Percentiles rank a stretch among this genome's conserved stretches.
Conservation (phyloP, 2,329 filamentous ascomycete genomes). For the Chaetomium globosum region DNA sequence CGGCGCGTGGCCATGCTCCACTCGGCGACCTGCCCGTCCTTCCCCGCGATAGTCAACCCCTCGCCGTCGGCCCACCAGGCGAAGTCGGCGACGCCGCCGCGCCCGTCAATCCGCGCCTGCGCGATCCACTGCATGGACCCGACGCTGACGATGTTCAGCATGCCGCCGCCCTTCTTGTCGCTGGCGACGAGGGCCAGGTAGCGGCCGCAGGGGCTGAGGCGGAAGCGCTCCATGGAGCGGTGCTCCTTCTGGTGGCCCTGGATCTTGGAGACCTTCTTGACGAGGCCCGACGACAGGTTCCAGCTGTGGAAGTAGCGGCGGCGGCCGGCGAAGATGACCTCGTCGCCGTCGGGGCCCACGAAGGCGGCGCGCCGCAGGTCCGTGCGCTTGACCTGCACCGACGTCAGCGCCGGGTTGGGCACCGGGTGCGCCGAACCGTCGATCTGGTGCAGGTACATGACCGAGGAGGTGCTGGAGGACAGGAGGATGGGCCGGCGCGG, state of each 20-base stretch:
- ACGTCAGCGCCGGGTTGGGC: slow-evolving; percentile 87
- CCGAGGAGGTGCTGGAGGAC: slow-evolving; percentile 82
- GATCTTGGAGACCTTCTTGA: slow-evolving; percentile 79
- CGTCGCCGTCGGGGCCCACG: slow-evolving; percentile 69
- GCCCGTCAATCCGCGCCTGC: slow-evolving; percentile 78
- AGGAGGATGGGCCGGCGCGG: slow-evolving; percentile 84
- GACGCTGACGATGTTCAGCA: slow-evolving; percentile 82
- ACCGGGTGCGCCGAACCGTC: slow-evolving; percentile 72
- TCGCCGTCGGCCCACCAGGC: slow-evolving; percentile 87
- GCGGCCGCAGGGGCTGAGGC: slow-evolving; percentile 79
- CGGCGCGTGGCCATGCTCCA: slow-evolving; percentile 71
- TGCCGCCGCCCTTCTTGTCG: slow-evolving; percentile 80
- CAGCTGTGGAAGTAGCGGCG: slow-evolving; percentile 92
- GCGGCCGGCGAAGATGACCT: slow-evolving; percentile 85
- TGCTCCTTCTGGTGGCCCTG: slow-evolving; percentile 79
- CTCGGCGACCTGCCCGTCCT: slow-evolving; percentile 87
- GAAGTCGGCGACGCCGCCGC: slow-evolving; percentile 85
- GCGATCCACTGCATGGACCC: slow-evolving; percentile 84
- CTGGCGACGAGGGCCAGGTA: slow-evolving; percentile 84
- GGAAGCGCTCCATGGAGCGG: slow-evolving; percentile 87
- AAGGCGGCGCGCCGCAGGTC: slow-evolving; percentile 86
- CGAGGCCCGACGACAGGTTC: slow-evolving; percentile 78
- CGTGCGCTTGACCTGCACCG: slow-evolving; percentile 80
- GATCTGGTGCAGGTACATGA: slow-evolving; percentile 87
- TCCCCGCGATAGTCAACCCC: slow-evolving; percentile 80